Conservation (phyloP, 2,329 filamentous ascomycete genomes). For the Xylaria multiplex region DNA sequence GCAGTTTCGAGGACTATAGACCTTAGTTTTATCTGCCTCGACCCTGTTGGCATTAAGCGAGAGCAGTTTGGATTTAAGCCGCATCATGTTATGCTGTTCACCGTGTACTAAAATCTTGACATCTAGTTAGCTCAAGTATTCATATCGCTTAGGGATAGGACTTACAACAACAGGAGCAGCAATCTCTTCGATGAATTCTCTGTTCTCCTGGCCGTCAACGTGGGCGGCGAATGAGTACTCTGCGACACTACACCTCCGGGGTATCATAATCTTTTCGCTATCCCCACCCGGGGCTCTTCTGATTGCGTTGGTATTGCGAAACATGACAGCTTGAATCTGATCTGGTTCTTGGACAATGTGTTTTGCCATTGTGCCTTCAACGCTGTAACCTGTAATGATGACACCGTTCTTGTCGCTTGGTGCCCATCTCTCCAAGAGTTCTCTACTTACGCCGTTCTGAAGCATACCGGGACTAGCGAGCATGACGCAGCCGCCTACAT, state of each 20-base stretch:
- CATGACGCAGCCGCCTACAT: conserved; percentile 96
- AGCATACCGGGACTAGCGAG: conserved; percentile 98
- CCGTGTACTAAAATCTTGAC: conserved; percentile 91
- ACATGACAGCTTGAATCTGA: conserved; percentile 94
- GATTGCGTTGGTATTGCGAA: conserved; percentile 71
- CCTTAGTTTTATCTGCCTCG: conserved; percentile 84
- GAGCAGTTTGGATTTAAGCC: conserved; percentile 91
- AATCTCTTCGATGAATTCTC: conserved; percentile 96
- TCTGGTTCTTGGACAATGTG: conserved; percentile 95
- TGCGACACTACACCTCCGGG: conserved; percentile 88
- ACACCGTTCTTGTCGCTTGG: conserved; percentile 98
- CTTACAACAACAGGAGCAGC: conserved; percentile 89
- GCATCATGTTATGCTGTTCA: conserved; percentile 98
- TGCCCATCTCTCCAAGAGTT: conserved; percentile 93
- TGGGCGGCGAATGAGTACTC: conserved; percentile 97
- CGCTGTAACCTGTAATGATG: conserved; percentile 97
- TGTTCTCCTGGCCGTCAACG: conserved; percentile 94
- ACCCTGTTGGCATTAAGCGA: conserved; percentile 87
- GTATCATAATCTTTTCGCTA: conserved; percentile 90
- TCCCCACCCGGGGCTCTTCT: conserved; percentile 73
- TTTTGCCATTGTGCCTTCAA: conserved; percentile 98
- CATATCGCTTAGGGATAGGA: conserved; percentile 43
- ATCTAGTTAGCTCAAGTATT: conserved; percentile 32
- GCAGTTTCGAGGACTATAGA: conserved; percentile 93
- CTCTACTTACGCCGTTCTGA: conserved; percentile 92